Percentiles rank a stretch among this genome's conserved stretches.
Conservation (phyloP, 1,284 basidiomycete genomes). For the Sanghuangporus weigelae region DNA sequence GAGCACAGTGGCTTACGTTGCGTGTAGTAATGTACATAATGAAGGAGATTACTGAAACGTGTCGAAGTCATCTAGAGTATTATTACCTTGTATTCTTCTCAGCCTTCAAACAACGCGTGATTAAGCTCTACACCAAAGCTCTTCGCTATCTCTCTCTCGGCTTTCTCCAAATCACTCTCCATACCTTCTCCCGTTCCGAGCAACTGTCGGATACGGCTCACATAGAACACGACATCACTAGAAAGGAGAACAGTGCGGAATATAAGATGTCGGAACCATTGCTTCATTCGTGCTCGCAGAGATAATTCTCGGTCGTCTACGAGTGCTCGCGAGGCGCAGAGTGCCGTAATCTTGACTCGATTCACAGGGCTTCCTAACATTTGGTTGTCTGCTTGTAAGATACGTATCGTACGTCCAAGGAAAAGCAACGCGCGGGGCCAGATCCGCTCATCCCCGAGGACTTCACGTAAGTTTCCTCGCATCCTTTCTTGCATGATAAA, state of each 20-base stretch:
- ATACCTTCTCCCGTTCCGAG: conserved; percentile 24
- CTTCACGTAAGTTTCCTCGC: conserved; percentile 44
- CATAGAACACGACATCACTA: conserved; percentile 54
- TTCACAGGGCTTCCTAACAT: conserved; percentile 79
- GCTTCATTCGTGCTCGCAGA: conserved; percentile 35
- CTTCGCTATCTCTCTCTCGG: conserved; percentile 21
- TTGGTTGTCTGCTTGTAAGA: conserved; percentile 60
- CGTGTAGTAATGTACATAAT: not conserved
- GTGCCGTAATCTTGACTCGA: conserved; percentile 79
- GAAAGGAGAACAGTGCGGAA: conserved; percentile 53
- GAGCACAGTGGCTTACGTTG: not conserved
- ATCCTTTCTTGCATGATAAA: conserved; percentile 64
- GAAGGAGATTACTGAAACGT: not conserved
- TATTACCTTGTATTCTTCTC: not conserved
- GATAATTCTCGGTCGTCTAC: conserved; percentile 28
- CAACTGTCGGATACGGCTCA: conserved; percentile 38
- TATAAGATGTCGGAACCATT: conserved; percentile 45
- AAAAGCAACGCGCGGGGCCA: conserved; percentile 80
- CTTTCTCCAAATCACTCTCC: conserved; percentile 22
- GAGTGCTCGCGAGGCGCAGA: conserved; percentile 59
- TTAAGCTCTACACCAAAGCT: conserved; percentile 25
- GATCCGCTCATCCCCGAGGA: conserved; percentile 50
- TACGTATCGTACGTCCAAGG: conserved; percentile 75
- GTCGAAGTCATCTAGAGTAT: not conserved
- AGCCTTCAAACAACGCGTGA: conserved; percentile 28